A percentile compares a stretch with the other conserved stretches of the same genome.
Conservation (phyloP, 2,329 filamentous ascomycete species). For the Dendryphion nanum region DNA sequence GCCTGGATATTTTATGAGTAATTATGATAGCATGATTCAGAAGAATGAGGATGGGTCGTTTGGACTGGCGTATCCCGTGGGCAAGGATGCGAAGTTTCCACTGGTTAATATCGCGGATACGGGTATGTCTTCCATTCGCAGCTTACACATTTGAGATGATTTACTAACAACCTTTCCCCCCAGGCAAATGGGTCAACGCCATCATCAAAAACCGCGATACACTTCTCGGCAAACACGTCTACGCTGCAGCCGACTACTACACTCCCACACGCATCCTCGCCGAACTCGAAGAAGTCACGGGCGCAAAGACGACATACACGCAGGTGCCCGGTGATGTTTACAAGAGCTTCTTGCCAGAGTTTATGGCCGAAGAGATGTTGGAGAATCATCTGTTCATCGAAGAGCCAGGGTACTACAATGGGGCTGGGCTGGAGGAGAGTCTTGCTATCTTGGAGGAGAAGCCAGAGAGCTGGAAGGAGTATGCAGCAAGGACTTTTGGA, state of each 20-base stretch:
- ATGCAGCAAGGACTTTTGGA: background rate
- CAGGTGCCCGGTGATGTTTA: background rate
- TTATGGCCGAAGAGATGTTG: slow-evolving; percentile 49
- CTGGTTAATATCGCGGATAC: background rate
- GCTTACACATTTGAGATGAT: background rate
- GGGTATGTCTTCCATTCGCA: background rate
- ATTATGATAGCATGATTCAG: background rate
- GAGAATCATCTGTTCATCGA: slow-evolving; percentile 55
- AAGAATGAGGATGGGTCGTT: background rate
- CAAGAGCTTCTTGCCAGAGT: slow-evolving; percentile 37
- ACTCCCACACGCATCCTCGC: background rate
- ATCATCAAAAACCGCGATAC: background rate
- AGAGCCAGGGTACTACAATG: slow-evolving; percentile 55
- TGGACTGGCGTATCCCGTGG: background rate
- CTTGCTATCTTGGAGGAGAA: slow-evolving; percentile 4
- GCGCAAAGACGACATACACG: background rate
- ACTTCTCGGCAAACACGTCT: background rate
- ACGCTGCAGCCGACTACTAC: background rate
- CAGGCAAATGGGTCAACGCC: background rate
- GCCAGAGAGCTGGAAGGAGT: background rate
- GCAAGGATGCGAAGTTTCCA: background rate
- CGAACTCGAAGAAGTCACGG: background rate
- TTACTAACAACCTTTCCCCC: background rate
- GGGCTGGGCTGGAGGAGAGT: slow-evolving; percentile 42
- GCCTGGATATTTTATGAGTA: background rate